phyloP scores from a whole-genome alignment of 192 early-diverging fungal genomes.

The Coemansia sp. region DNA sequence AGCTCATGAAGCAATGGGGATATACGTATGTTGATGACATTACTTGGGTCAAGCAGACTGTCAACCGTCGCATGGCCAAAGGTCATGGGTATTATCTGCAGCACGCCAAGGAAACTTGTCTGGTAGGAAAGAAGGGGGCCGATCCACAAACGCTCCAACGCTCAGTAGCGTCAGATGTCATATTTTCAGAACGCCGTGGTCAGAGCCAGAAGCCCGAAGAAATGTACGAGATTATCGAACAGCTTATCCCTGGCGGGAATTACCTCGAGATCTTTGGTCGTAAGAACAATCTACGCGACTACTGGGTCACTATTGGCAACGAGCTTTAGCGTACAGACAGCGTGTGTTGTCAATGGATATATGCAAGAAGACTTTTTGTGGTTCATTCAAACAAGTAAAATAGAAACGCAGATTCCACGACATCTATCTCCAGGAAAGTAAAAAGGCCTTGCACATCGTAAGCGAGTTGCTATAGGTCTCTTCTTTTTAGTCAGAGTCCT shows the following conservation, averaged over 20 bases:
- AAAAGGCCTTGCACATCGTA: not conserved
- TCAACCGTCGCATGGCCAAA: conserved; percentile 95
- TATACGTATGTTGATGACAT: conserved; percentile 94
- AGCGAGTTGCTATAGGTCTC: not conserved
- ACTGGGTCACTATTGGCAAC: conserved; percentile 97
- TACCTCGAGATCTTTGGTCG: conserved; percentile 96
- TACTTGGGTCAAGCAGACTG: conserved; percentile 96
- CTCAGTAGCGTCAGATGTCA: conserved; percentile 82
- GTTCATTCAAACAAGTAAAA: not conserved
- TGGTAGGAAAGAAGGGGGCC: conserved; percentile 85
- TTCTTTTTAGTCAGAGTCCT: conserved; percentile 45
- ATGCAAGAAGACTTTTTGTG: not conserved
- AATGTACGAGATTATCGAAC: conserved; percentile 92
- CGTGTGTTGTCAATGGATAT: not conserved
- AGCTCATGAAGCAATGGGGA: conserved; percentile 94
- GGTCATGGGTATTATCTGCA: conserved; percentile 97
- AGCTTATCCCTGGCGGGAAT: conserved; percentile 86
- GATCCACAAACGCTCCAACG: conserved; percentile 72
- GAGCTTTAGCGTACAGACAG: conserved; percentile 65
- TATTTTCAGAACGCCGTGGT: conserved; percentile 89
- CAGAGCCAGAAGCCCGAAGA: conserved; percentile 97
- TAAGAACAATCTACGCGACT: conserved; percentile 93
- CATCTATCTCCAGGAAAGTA: not conserved
- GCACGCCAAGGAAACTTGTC: conserved; percentile 96
- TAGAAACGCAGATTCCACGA: not conserved